These are phyloP conservation scores for Neurospora sp. DNA, from an alignment of 495 filamentous ascomycete genomes.

Conservation along the genomic window DNA sequence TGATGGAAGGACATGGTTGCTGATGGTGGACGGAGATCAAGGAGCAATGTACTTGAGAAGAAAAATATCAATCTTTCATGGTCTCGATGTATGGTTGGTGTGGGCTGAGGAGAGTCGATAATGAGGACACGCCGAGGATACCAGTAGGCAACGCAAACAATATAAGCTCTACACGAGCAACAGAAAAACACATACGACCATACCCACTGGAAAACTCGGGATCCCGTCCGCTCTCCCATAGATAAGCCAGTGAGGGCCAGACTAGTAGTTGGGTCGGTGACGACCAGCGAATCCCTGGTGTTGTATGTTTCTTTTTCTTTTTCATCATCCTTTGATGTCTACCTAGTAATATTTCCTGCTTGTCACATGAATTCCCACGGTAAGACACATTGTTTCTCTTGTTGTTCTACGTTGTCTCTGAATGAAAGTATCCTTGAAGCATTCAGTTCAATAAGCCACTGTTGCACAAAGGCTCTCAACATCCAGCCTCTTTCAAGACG, in stretches of 20 bases:
- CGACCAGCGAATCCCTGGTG: slow-evolving; percentile 23
- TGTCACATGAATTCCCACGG: too few species aligned
- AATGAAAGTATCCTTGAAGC: not conserved
- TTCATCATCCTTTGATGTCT: too few species aligned
- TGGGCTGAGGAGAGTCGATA: too few species aligned
- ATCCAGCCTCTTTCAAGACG: not conserved
- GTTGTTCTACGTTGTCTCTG: not conserved
- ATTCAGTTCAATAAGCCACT: not conserved
- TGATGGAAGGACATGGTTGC: not conserved
- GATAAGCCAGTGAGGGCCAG: slow-evolving; percentile 22
- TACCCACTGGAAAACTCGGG: slow-evolving; percentile 28
- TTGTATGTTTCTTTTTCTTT: slow-evolving; percentile 17
- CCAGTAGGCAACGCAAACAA: too few species aligned
- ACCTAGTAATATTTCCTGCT: not conserved
- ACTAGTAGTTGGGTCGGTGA: slow-evolving; percentile 26
- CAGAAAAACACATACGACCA: not conserved
- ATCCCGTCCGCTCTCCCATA: slow-evolving; percentile 44
- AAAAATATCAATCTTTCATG: too few species aligned
- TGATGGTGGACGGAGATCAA: too few species aligned
- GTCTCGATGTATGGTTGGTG: too few species aligned
- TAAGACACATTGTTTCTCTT: not conserved
- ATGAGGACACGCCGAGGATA: too few species aligned
- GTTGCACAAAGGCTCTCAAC: not conserved
- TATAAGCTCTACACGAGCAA: not conserved
- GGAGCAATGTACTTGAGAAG: too few species aligned